phyloP scores from a whole-genome alignment of 345 rosid species.

The Syzygium grande region DNA sequence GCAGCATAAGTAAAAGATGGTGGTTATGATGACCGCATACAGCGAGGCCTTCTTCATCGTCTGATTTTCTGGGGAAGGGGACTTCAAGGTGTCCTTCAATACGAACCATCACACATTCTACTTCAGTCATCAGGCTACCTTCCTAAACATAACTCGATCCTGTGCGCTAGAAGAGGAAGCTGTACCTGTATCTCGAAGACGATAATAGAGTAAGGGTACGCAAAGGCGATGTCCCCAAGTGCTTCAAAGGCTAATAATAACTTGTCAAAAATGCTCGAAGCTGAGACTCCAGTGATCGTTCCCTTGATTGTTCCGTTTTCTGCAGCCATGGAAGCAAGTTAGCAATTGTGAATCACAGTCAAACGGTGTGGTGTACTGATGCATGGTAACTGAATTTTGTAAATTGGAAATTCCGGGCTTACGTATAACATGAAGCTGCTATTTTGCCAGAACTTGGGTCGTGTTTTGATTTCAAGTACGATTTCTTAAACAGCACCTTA shows the following conservation, averaged over 20 bases:
- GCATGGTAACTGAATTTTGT: background rate
- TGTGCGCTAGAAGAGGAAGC: background rate
- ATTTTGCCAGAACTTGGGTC: background rate
- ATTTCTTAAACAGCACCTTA: background rate
- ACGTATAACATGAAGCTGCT: background rate
- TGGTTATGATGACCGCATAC: conserved; percentile 15
- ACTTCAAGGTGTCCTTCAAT: conserved; percentile 40
- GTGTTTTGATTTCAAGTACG: background rate
- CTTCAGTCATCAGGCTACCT: background rate
- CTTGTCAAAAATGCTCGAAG: conserved; percentile 6
- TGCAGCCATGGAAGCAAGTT: background rate
- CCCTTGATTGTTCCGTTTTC: conserved; percentile 25
- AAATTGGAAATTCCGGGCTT: background rate
- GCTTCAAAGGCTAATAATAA: conserved; percentile 11
- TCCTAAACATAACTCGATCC: background rate
- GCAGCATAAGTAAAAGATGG: conserved; percentile 32
- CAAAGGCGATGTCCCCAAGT: conserved; percentile 23
- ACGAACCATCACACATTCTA: background rate
- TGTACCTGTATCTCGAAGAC: conserved; percentile 32
- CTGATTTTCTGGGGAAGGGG: conserved; percentile 32
- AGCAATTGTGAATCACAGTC: background rate
- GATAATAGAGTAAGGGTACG: conserved; percentile 20
- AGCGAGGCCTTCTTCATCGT: conserved; percentile 42
- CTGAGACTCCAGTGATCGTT: conserved; percentile 14
- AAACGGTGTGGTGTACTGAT: background rate